Conservation (phyloP, 257 asterid species). For the Phtheirospermum japonicum region DNA sequence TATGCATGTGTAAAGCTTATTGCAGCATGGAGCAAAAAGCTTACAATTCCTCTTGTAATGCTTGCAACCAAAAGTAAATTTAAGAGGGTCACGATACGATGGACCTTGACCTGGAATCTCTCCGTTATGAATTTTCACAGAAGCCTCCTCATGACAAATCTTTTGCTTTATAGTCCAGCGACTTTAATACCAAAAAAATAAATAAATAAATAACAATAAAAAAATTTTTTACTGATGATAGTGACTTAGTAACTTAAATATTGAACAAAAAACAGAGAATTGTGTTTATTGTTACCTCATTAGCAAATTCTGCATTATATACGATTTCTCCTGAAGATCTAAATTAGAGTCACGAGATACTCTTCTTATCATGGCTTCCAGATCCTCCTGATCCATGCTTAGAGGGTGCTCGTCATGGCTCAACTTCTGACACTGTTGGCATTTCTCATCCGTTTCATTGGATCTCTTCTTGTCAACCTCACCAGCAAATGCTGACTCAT, state of each 20-base stretch:
- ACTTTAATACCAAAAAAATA: conserved; percentile 42
- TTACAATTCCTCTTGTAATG: conserved; percentile 87
- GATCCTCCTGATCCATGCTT: conserved; percentile 56
- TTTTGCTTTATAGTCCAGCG: conserved; percentile 65
- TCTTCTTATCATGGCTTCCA: conserved; percentile 66
- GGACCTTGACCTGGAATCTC: conserved; percentile 61
- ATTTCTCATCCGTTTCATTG: conserved; percentile 31
- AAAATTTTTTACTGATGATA: conserved; percentile 12
- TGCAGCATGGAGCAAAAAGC: conserved; percentile 76
- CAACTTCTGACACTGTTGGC: conserved; percentile 27
- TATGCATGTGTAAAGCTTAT: conserved; percentile 72
- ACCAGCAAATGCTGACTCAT: conserved; percentile 25
- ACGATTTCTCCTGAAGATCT: conserved; percentile 55
- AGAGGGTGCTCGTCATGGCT: conserved; percentile 47
- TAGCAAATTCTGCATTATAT: conserved; percentile 63
- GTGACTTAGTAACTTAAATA: neutral
- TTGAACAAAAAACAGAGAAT: neutral
- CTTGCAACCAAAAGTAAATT: conserved; percentile 58
- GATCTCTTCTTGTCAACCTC: conserved; percentile 41
- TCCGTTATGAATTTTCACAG: conserved; percentile 32
- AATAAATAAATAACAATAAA: conserved; percentile 15
- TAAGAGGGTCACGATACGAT: conserved; percentile 52
- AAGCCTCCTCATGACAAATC: conserved; percentile 38
- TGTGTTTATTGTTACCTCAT: conserved; percentile 53
- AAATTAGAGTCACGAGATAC: conserved; percentile 68